A percentile compares a stretch with the other conserved stretches of the same genome.
These are phyloP conservation scores for Lactuca sativa DNA, from an alignment of 129 eudicot species.

Conservation along the genomic window DNA sequence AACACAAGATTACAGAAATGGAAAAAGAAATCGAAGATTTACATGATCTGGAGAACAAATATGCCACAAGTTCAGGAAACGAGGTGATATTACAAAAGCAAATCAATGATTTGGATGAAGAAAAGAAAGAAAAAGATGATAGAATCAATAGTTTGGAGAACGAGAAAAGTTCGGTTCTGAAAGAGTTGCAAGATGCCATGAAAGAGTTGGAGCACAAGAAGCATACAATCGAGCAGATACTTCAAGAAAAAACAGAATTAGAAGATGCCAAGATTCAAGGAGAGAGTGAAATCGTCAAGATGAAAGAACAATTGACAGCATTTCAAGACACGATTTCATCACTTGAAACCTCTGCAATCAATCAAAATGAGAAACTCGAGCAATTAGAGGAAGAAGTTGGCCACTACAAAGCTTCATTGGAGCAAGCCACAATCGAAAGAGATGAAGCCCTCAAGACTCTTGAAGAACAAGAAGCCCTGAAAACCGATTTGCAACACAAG, in stretches of 20 bases:
- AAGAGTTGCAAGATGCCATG: no score
- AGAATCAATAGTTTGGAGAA: neutral
- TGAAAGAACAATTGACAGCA: slow-evolving; percentile 30
- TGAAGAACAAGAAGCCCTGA: slow-evolving; percentile 25
- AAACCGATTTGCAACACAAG: slow-evolving; percentile 13
- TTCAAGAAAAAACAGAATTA: no score
- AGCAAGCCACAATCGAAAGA: slow-evolving; percentile 39
- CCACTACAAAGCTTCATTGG: slow-evolving; percentile 29
- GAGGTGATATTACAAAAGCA: slow-evolving; percentile 26
- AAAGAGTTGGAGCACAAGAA: no score
- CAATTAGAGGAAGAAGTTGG: slow-evolving; percentile 44
- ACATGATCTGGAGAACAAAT: neutral
- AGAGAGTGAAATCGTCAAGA: neutral
- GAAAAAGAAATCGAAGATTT: no score
- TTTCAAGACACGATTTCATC: slow-evolving; percentile 28
- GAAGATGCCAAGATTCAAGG: no score
- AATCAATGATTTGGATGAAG: slow-evolving; percentile 39
- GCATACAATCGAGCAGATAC: no score
- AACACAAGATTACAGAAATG: slow-evolving; percentile 11
- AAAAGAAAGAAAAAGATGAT: slow-evolving; percentile 36
- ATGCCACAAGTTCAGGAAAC: slow-evolving; percentile 34
- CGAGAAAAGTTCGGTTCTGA: no score
- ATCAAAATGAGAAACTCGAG: slow-evolving; percentile 30
- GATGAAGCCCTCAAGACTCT: slow-evolving; percentile 33
- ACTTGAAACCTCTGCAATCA: slow-evolving; percentile 32